Conservation (phyloP, 1,284 basidiomycete genomes). For the Cutaneotrichosporon spelunceum region DNA sequence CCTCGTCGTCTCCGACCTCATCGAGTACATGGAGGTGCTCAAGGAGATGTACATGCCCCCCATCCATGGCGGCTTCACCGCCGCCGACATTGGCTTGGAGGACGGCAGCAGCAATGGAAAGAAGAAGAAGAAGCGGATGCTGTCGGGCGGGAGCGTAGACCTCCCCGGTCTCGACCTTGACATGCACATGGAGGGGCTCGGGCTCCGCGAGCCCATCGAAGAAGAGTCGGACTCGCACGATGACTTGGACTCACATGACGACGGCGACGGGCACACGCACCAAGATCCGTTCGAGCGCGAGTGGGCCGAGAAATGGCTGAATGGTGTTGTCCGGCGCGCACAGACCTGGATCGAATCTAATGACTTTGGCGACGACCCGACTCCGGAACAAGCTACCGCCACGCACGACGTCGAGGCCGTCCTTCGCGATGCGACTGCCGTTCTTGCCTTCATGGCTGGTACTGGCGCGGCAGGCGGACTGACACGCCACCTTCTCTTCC, state of each 20-base stretch:
- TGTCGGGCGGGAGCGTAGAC: conserved; percentile 27
- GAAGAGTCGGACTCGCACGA: conserved; percentile 17
- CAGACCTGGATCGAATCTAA: conserved; percentile 37
- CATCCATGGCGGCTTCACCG: conserved; percentile 45
- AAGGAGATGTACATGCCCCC: conserved; percentile 39
- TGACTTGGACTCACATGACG: conserved; percentile 6
- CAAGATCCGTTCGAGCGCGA: conserved; percentile 49
- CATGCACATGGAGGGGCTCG: conserved; percentile 41
- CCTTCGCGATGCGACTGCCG: conserved; percentile 58
- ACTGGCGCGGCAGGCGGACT: conserved; percentile 53
- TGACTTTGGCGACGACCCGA: conserved; percentile 14
- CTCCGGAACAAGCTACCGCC: not conserved
- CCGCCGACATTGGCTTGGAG: conserved; percentile 27
- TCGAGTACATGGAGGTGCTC: conserved; percentile 38
- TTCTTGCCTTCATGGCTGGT: conserved; percentile 64
- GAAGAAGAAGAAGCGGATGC: conserved; percentile 23
- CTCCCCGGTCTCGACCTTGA: conserved; percentile 27
- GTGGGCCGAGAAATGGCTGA: conserved; percentile 52
- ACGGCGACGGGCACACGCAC: conserved; percentile 19
- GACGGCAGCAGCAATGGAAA: not conserved
- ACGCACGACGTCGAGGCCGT: conserved; percentile 14
- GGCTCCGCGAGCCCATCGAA: conserved; percentile 17
- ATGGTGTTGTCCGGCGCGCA: conserved; percentile 43
- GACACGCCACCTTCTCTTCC: conserved; percentile 47
- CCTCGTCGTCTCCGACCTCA: conserved; percentile 29